phyloP scores from a whole-genome alignment of 352 stramenopile species.

The Globisporangium viniferum region DNA sequence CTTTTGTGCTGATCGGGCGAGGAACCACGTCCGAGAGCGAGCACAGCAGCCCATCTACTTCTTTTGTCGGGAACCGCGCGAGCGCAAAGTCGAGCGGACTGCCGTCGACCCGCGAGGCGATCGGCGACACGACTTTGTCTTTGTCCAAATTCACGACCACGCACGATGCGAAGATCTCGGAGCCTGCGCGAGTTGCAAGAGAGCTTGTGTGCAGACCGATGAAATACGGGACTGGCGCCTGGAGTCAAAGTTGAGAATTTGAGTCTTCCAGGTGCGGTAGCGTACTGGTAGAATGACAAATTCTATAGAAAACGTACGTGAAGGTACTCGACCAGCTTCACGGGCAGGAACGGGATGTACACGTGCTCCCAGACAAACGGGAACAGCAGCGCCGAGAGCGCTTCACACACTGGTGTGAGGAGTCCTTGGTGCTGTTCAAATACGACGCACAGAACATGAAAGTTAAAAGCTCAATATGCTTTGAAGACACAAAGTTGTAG shows the following conservation, averaged over 20 bases:
- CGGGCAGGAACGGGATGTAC: constrained; percentile 81
- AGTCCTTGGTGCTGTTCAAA: constrained; percentile 51
- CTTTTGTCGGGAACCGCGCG: constrained; percentile 37
- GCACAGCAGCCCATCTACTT: constrained; percentile 40
- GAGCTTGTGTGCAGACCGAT: constrained; percentile 85
- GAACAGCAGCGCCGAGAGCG: constrained; percentile 74
- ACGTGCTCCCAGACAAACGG: constrained; percentile 86
- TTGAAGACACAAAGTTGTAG: too few relatives aligned
- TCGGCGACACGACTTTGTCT: constrained; percentile 76
- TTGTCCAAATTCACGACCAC: constrained; percentile 84
- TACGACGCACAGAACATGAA: constrained; percentile 22
- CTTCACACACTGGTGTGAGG: constrained; percentile 77
- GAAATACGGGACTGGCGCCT: constrained; percentile 82
- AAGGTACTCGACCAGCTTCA: constrained; percentile 82
- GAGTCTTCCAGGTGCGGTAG: not conserved
- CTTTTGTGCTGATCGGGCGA: constrained; percentile 24
- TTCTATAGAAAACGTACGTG: constrained; percentile 28
- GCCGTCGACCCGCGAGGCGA: constrained; percentile 50
- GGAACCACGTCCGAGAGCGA: constrained; percentile 41
- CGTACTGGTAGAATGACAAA: not conserved
- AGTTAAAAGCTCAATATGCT: too few relatives aligned
- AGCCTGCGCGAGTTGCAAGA: constrained; percentile 60
- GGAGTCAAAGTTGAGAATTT: not conserved
- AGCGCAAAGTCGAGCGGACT: constrained; percentile 55
- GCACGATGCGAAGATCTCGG: constrained; percentile 77